phyloP scores from a whole-genome alignment of 176 grass and related monocot genomes.

The Melocanna baccifera region DNA sequence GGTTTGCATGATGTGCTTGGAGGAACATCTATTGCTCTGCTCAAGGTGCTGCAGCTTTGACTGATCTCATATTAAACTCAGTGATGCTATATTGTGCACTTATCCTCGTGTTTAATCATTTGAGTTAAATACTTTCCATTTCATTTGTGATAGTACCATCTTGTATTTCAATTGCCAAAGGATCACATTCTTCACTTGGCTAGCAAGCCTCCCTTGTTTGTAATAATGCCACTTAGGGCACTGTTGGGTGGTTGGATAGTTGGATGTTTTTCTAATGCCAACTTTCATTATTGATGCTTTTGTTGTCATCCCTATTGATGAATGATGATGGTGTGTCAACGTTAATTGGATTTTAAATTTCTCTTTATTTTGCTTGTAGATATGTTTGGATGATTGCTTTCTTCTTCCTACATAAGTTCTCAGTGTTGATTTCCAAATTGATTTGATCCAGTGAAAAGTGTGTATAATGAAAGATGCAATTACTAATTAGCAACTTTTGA shows the following conservation, averaged over 20 bases:
- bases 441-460: not conserved
- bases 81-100: not conserved
- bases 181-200: not conserved
- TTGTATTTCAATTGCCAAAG: not conserved
- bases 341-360: not conserved
- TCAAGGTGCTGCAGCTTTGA: conserved; percentile 38
- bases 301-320: not conserved
- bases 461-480: not conserved
- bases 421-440: not conserved
- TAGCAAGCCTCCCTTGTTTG: not conserved
- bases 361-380: conserved; percentile 3
- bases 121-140: not conserved
- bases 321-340: not conserved
- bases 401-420: not conserved
- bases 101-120: not conserved
- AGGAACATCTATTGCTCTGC: conserved; percentile 29
- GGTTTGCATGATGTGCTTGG: conserved; percentile 33
- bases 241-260: not conserved
- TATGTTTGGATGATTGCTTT: not conserved
- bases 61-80: not conserved
- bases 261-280: conserved; percentile 18
- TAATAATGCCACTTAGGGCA: not conserved
- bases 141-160: not conserved
- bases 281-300: not conserved
- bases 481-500: not conserved